These are phyloP conservation scores for Ascobolus immersus DNA, from an alignment of 495 filamentous ascomycete species.

Conservation along the genomic window DNA sequence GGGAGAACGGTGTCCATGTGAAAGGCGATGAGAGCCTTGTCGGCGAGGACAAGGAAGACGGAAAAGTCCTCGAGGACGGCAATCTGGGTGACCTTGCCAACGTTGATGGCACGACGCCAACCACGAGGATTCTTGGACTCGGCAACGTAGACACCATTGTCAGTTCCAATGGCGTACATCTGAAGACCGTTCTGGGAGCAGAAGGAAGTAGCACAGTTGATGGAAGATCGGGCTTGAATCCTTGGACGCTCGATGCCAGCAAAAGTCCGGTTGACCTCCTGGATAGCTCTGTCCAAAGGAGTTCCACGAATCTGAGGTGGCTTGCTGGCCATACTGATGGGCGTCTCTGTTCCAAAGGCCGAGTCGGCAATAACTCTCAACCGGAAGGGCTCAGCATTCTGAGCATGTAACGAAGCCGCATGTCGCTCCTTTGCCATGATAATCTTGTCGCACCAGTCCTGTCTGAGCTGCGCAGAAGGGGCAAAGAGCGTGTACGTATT, in stretches of 20 bases:
- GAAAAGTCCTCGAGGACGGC: constrained; percentile 89
- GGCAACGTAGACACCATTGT: constrained; percentile 75
- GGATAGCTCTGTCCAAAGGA: constrained; percentile 70
- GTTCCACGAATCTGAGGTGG: constrained; percentile 56
- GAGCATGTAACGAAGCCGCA: constrained; percentile 60
- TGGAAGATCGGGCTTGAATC: constrained; percentile 53
- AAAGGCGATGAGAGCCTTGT: constrained; percentile 78
- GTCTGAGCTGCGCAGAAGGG: constrained; percentile 38
- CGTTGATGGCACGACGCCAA: constrained; percentile 54
- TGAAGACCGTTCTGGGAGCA: constrained; percentile 48
- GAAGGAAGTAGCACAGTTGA: constrained; percentile 87
- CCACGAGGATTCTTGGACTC: constrained; percentile 64
- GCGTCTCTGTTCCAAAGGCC: constrained; percentile 63
- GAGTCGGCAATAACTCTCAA: constrained; percentile 76
- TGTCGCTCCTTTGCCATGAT: constrained; percentile 82
- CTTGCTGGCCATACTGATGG: constrained; percentile 24
- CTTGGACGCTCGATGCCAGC: constrained; percentile 37
- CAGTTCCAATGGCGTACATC: constrained; percentile 87
- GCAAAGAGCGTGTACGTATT: constrained; percentile 65
- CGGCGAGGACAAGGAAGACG: constrained; percentile 66
- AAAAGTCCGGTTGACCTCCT: constrained; percentile 58
- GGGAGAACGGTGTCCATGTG: constrained; percentile 66
- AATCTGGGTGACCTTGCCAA: constrained; percentile 62
- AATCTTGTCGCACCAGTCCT: constrained; percentile 84
- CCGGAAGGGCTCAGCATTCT: constrained; percentile 91